Evolutionary conservation across 768 basidiomycete species (phyloP), one percentile per base, ranked within the genome.

Genomic region (Xerocomus spinulosus): DNA sequence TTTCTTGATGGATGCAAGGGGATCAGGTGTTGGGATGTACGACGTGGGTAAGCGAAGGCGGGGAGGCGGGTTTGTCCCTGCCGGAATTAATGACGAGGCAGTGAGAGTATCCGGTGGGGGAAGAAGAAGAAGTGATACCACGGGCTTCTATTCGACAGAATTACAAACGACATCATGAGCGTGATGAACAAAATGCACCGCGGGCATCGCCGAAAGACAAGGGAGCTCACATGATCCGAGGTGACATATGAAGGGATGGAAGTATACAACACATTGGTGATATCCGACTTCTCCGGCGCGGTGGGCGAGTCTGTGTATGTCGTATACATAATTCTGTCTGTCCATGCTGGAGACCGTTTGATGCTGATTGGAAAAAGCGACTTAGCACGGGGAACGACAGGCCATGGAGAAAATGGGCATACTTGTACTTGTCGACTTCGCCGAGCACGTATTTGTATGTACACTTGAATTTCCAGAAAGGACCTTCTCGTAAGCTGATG

Each of bases 401-500:
- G n/a, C 8, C 17, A 17, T 41, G 35, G 42, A 26, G 47, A 48
- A 29, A 42, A 9, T 9, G n/a, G 0, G 63, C 78, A 20, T 50
- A 89, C 87, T 77, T 82, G 69, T 92, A 96, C 54, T 81, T 80
- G 60, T 93, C 88, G 18, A 90, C 81, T 59, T 87, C 78, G 10
- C 91, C 91, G 10, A 92, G 71, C 42, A 76, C 64, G 60, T 90
- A 92, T 66, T 96, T 96, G 59, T 95, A 97, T 35, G 85, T 92
- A 63, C 89, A 88, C 48, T 92, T 90, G 73, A 95, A 95, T 46
- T 73, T 74, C 79, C 85, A 88, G 61, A 97, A 87, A 18, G 86
- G 81, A n/a, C 85, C 91, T 65, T 97, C 95, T 25, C 75, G 74
- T 32, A 97, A 70, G 26, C 86, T 83, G 29, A 83, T 74, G 54